phyloP scores from a whole-genome alignment of 495 filamentous ascomycete genomes.

The Penicillium taxi region DNA sequence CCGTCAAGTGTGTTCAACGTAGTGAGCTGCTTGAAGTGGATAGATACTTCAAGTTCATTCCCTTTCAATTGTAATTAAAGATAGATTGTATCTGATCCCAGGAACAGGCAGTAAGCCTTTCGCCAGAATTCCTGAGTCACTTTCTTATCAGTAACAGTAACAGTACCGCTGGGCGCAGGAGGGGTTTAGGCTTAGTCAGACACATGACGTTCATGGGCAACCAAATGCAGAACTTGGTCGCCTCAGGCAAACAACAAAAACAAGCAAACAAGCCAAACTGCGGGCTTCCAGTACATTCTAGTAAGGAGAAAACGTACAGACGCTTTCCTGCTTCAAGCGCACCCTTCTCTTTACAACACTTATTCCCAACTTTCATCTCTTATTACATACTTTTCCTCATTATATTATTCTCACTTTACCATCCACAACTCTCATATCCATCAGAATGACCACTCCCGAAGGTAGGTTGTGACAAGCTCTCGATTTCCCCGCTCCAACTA shows the following conservation, averaged over 20 bases:
- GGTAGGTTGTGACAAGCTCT: conserved; percentile 29
- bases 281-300: conserved; percentile 38
- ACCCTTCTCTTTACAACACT: conserved; percentile 14
- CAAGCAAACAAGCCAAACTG: conserved; percentile 33
- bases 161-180: conserved; percentile 8
- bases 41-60: too few relatives aligned
- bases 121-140: conserved; percentile 1
- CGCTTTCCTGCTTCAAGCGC: conserved; percentile 2
- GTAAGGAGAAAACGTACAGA: conserved; percentile 13
- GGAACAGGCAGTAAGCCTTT: conserved; percentile 2
- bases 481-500: conserved; percentile 31
- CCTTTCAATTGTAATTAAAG: too few relatives aligned
- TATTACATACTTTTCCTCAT: conserved; percentile 4
- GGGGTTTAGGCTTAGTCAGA: conserved; percentile 13
- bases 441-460: conserved; percentile 26
- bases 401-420: not conserved
- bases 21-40: conserved; percentile 4
- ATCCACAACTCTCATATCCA: conserved; percentile 21
- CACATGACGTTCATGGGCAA: conserved; percentile 11
- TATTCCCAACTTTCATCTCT: conserved; percentile 8
- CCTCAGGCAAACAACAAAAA: conserved; percentile 11
- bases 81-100: too few relatives aligned
- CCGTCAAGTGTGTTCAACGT: not conserved
- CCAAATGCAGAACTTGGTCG: not conserved
- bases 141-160: conserved; percentile 16